Base-by-base conservation (phyloP, 192 early-diverging fungal species). In the Backusella macrospora region DNA sequence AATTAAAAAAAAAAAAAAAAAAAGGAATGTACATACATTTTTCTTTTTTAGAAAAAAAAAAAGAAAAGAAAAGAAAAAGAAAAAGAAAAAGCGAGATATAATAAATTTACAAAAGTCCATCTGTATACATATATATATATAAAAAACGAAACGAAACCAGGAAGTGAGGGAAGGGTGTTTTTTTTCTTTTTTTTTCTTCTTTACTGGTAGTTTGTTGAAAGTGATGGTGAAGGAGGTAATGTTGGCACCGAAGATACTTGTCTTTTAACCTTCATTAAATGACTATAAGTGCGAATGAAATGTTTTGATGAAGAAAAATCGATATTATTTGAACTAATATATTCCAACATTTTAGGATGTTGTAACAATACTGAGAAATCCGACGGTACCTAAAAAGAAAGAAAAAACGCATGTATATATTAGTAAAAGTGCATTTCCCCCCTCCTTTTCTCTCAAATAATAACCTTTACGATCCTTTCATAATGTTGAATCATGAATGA, bases 401-500 rank as follows among this genome's bases (percentile, higher is more conserved):
- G 14, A 2, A 62, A 40, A 15, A 43, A 21, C 2, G 21, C 38
- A n/a, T n/a, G n/a, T n/a, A n/a, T n/a, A n/a, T n/a, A n/a, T n/a
- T n/a, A n/a, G n/a, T n/a, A n/a, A n/a, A n/a, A n/a, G n/a, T n/a
- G n/a, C n/a, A n/a, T n/a, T n/a, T n/a, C n/a, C n/a, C n/a, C n/a
- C n/a, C n/a, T n/a, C n/a, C n/a, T n/a, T n/a, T n/a, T n/a, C n/a
- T n/a, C n/a, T n/a, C 42, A 15, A 23, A 23, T 16, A 34, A 21
- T 43, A 64, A 76, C 75, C 23, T 71, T 39, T 23, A 62, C 62
- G n/a, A 76, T 52, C 3, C 23, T 15, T 44, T 71, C 75, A 65
- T 76, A 69, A 47, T 76, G 39, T 49, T 71, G 46, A 43, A 76
- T 63, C 47, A 76, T 62, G 12, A 65, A 65, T 23, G 62, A 59